Base-by-base conservation (phyloP, 2,329 filamentous ascomycete species). In the Aspergillus cejpii region DNA sequence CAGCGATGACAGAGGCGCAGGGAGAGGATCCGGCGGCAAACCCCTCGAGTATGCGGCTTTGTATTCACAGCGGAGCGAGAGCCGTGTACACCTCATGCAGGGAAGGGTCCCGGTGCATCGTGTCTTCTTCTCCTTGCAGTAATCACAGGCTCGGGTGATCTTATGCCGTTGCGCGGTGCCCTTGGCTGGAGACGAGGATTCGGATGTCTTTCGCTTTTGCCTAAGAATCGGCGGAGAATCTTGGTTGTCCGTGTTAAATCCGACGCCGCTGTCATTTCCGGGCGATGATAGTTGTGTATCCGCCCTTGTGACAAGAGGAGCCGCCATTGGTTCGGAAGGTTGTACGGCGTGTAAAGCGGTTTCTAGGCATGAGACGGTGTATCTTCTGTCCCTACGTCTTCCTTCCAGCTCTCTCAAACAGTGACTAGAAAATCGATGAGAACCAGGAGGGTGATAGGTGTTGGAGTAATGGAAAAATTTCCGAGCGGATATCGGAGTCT, bases 41-140 rank as follows among this genome's bases (percentile, higher is more conserved):
- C 65, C 65, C 40, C 65, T 52, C 3, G 63, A 66, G 40, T 67
- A 67, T 8, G 61, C 58, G 1, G 65, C 65, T 38, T 61, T 66
- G 47, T 67, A 67, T 47, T 58, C 57, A 44, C 65, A 67, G 8
- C 46, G 17, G 2, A 66, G 53, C 19, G 59, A 62, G 11, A 66
- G 50, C 15, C 61, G 54, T 6, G 56, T 60, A 42, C 65, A 67
- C 45, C 63, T 53, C 11, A 57, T 50, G 31, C 65, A 67, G 2
- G 65, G 64, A 12, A 67, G 41, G 2, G 65, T 67, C 28, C 65
- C 65, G 0, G 63, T 66, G 37, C 65, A 67, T 15, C 62, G 55
- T 2, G 63, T 66, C 46, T 67, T 67, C 49, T 67, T 67, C 33
- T 59, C 51, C 51, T 67, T 67, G 52, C 65, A 67, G 29, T 57